Evolutionary conservation across 257 asterid species (phyloP).

Genomic region (Thymus mandschuricus): DNA sequence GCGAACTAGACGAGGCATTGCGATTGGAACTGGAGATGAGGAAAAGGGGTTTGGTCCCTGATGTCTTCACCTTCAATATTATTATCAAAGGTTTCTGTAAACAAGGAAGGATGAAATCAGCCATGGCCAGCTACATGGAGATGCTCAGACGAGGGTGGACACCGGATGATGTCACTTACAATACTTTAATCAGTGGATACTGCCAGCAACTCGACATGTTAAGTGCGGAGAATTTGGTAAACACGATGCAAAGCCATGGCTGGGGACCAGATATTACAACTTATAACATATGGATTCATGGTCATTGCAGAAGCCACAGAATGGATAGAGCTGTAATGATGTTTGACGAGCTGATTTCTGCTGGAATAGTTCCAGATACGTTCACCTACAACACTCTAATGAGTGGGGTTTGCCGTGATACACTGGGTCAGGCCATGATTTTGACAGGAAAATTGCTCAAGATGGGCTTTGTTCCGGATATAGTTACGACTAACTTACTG

Average conservation of each 20-base stretch:
- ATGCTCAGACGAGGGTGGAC: constrained; percentile 62
- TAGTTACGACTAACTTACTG: constrained; percentile 69
- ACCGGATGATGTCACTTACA: constrained; percentile 83
- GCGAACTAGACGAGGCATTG: constrained; percentile 60
- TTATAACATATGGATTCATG: constrained; percentile 77
- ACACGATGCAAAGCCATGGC: constrained; percentile 60
- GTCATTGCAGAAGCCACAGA: constrained; percentile 68
- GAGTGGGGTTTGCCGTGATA: constrained; percentile 71
- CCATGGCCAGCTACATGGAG: constrained; percentile 60
- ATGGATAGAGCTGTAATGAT: constrained; percentile 66
- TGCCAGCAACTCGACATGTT: constrained; percentile 77
- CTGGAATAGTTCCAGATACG: constrained; percentile 79
- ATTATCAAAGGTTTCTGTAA: constrained; percentile 79
- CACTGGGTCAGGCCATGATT: constrained; percentile 83
- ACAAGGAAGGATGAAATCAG: constrained; percentile 78
- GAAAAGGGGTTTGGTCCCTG: constrained; percentile 71
- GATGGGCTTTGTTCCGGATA: constrained; percentile 83
- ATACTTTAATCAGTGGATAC: constrained; percentile 83
- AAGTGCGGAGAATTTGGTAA: constrained; percentile 61
- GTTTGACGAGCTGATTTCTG: constrained; percentile 72
- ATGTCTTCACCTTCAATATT: constrained; percentile 71
- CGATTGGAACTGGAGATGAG: constrained; percentile 77
- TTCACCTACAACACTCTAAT: constrained; percentile 87
- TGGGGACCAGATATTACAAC: constrained; percentile 79
- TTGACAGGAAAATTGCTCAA: constrained; percentile 83